Evolutionary conservation across 345 rosid genomes (phyloP).

Genomic region (Dipteronia sinensis): DNA sequence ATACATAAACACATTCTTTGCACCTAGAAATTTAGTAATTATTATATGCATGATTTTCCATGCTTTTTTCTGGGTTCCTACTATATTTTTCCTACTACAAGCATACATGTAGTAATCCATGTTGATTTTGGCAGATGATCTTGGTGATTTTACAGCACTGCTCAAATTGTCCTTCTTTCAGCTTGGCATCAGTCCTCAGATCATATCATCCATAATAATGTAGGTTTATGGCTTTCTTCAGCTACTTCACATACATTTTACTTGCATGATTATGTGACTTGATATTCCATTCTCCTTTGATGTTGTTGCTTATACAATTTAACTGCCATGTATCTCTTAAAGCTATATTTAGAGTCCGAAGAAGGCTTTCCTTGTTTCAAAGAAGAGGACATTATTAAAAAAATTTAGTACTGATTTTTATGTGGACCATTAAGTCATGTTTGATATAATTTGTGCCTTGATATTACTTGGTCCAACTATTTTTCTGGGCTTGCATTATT

Average conservation of each 20-base stretch:
- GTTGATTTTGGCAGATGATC: constrained; percentile 61
- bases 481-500: not conserved
- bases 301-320: not conserved
- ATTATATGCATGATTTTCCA: not conserved
- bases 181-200: constrained; percentile 97
- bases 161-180: constrained; percentile 90
- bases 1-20: not conserved
- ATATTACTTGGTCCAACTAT: constrained; percentile 1
- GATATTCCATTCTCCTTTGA: not conserved
- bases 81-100: not conserved
- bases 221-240: constrained; percentile 54
- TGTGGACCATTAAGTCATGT: not conserved
- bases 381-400: not conserved
- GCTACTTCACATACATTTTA: not conserved
- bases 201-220: constrained; percentile 83
- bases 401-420: not conserved
- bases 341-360: not conserved
- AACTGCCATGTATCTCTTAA: not conserved
- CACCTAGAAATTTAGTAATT: not conserved
- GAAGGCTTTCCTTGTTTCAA: not conserved
- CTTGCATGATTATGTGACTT: not conserved
- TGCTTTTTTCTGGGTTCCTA: constrained; percentile 9
- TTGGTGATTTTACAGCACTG: constrained; percentile 77
- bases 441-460: constrained; percentile 5
- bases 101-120: not conserved